Evolutionary conservation across 305 asterid genomes (phyloP), one percentile per base, ranked within the genome.

Genomic region (Fraxinus latifolia): DNA sequence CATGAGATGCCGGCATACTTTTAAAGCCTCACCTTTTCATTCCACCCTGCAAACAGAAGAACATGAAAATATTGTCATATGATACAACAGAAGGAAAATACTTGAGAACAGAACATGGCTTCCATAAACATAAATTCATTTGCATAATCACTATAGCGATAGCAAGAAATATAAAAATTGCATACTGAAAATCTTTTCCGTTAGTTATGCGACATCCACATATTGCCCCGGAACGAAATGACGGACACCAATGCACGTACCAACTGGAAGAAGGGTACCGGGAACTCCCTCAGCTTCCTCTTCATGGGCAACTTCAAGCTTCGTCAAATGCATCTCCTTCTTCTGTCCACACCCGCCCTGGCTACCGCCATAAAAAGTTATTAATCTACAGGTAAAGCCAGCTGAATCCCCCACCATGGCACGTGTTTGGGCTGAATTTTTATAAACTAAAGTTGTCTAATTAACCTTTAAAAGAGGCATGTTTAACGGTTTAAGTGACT

Each of bases 331-430:
- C 84, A 92, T 95, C 92, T 95, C 99, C 86, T 95, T 95, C 33
- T 95, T 95, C 67, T 95, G 98, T 58, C 97, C 97, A 78, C 99
- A 95, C 5, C 99, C 99, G 85, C 92, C 67, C 98, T 94, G 87
- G 89, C 87, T 78, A 87, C 79, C 88, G 85, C 79, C 87, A 82
- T 5, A 81, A 3, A 60, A 74, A 5, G 27, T 60, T 21, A 5
- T 60, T 55, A 60, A 60, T 60, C 29, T 50, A 15, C 58, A 47
- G 19, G 58, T 47, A 47, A 5, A 47, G 58, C 17, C 6, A 47
- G 58, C 58, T 47, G 3, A 58, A 17, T 0, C 14, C 29, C 31
- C 25, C 25, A 19, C 12, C 70, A 3, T 60, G 29, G 29, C 15
- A 60, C 31, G 11, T 5, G 12, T 58, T 37, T 37, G 36, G 36